Percentiles rank a stretch among this genome's conserved stretches.
These are phyloP conservation scores for Phytophthora meadii DNA, from an alignment of 352 stramenopile genomes.

Conservation along the genomic window DNA sequence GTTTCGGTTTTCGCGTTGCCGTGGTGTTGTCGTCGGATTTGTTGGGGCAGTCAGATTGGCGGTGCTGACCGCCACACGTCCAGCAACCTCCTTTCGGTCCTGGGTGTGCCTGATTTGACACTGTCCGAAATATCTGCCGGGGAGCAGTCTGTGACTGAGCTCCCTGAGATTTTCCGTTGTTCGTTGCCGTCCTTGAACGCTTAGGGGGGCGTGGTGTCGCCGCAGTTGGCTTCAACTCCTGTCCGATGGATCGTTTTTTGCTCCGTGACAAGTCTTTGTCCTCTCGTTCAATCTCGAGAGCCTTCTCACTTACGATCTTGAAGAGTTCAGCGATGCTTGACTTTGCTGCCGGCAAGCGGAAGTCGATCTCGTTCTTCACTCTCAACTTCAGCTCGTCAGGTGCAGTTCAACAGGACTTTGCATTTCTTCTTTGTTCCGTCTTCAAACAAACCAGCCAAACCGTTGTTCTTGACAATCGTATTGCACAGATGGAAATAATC, in stretches of 20 bases:
- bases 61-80: too few relatives aligned
- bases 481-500: slow-evolving; percentile 21
- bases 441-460: slow-evolving; percentile 2
- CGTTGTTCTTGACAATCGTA: slow-evolving; percentile 20
- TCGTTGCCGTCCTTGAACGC: too few relatives aligned
- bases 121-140: too few relatives aligned
- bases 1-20: slow-evolving; percentile 1
- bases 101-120: too few relatives aligned
- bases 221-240: too few relatives aligned
- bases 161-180: too few relatives aligned
- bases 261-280: slow-evolving; percentile 2
- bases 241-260: too few relatives aligned
- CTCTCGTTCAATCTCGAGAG: slow-evolving; percentile 14
- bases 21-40: too few relatives aligned
- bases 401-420: slow-evolving; percentile 15
- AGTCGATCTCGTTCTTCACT: slow-evolving; percentile 22
- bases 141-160: too few relatives aligned
- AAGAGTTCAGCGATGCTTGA: slow-evolving; percentile 13
- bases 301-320: slow-evolving; percentile 14
- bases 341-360: slow-evolving; percentile 9
- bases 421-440: slow-evolving; percentile 20
- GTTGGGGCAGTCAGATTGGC: too few relatives aligned
- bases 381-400: slow-evolving; percentile 2
- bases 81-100: too few relatives aligned
- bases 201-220: too few relatives aligned